A percentile compares a stretch with the other conserved stretches of the same genome.
phyloP scores from a whole-genome alignment of 495 filamentous ascomycete genomes.

The Recurvomyces mirabilis region DNA sequence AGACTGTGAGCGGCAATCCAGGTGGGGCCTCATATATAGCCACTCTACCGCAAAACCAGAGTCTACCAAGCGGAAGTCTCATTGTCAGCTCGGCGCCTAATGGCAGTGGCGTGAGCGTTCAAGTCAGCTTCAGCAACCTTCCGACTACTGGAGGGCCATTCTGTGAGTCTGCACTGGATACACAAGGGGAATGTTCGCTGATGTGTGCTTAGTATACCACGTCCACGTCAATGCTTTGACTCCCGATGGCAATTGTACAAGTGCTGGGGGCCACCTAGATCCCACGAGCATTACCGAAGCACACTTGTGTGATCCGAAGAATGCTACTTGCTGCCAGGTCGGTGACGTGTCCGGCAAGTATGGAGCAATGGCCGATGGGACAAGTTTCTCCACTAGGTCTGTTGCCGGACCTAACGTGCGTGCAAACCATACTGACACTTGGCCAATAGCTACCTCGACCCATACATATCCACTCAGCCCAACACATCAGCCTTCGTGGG shows the following conservation, averaged over 20 bases:
- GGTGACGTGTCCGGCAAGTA: constrained; percentile 81
- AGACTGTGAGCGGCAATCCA: constrained; percentile 49
- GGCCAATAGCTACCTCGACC: constrained; percentile 46
- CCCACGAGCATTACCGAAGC: constrained; percentile 54
- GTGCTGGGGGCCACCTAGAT: constrained; percentile 56
- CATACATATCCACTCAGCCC: constrained; percentile 49
- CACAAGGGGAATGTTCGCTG: background rate
- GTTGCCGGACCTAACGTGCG: too few relatives aligned
- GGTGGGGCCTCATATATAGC: constrained; percentile 47
- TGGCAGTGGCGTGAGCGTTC: constrained; percentile 54
- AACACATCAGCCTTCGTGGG: constrained; percentile 58
- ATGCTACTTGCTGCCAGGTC: constrained; percentile 63
- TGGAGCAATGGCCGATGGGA: constrained; percentile 44
- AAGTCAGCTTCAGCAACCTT: constrained; percentile 52
- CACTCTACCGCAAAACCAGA: constrained; percentile 44
- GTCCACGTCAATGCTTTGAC: constrained; percentile 67
- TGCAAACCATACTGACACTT: background rate
- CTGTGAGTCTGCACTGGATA: constrained; percentile 39
- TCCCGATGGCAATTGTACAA: constrained; percentile 65
- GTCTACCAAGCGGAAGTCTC: constrained; percentile 51
- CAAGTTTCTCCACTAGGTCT: constrained; percentile 28
- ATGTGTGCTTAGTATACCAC: constrained; percentile 54
- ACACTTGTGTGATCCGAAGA: constrained; percentile 48
- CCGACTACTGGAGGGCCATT: constrained; percentile 58
- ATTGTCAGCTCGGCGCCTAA: constrained; percentile 40